A percentile compares a stretch with the other conserved stretches of the same genome.
These are phyloP conservation scores for Chrysanthemum lavandulifolium DNA, from an alignment of 129 eudicot species.

Conservation along the genomic window DNA sequence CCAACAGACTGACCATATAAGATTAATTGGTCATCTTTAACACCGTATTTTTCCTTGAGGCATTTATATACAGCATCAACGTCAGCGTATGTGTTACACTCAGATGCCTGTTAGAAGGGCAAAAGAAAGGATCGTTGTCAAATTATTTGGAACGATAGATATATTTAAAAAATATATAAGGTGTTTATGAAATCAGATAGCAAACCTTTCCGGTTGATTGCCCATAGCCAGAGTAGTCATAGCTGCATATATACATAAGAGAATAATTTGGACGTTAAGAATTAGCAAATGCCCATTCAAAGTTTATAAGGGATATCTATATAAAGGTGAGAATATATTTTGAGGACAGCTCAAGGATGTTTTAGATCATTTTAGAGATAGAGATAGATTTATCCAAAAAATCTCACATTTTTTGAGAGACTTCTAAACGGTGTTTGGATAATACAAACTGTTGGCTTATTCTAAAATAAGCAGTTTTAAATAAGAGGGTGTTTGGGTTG, in stretches of 20 bases:
- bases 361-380: too few relatives aligned
- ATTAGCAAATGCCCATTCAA: neutral
- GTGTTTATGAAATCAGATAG: conserved; percentile 15
- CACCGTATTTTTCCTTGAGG: conserved; percentile 80
- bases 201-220: conserved; percentile 90
- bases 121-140: conserved; percentile 32
- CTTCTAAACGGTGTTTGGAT: too few relatives aligned
- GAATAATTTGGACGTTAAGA: conserved; percentile 19
- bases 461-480: too few relatives aligned
- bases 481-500: too few relatives aligned
- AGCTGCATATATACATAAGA: conserved; percentile 41
- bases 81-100: conserved; percentile 93
- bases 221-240: conserved; percentile 96
- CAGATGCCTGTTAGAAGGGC: conserved; percentile 66
- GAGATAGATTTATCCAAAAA: too few relatives aligned
- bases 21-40: conserved; percentile 75
- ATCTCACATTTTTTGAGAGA: too few relatives aligned
- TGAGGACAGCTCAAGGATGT: too few relatives aligned
- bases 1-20: conserved; percentile 95
- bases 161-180: neutral
- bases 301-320: neutral
- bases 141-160: conserved; percentile 16
- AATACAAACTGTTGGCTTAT: too few relatives aligned
- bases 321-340: too few relatives aligned
- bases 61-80: conserved; percentile 92